phyloP scores from a whole-genome alignment of 768 basidiomycete species.

The Mycena latifolia region DNA sequence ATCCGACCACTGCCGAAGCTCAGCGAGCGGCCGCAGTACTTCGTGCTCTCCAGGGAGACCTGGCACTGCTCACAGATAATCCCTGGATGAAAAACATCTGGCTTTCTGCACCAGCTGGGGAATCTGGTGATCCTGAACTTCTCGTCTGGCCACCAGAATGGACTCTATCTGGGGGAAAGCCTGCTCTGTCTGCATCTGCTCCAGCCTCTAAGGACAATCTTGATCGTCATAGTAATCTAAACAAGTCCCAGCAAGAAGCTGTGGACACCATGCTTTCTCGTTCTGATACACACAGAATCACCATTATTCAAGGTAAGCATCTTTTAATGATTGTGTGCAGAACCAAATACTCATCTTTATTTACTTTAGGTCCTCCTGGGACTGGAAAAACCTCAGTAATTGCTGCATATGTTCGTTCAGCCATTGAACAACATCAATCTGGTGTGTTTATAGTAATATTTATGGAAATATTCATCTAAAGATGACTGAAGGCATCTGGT shows the following conservation, averaged over 20 bases:
- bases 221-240: slow-evolving; percentile 47
- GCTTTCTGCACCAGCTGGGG: slow-evolving; percentile 42
- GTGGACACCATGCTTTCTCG: slow-evolving; percentile 62
- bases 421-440: slow-evolving; percentile 48
- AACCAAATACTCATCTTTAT: background rate
- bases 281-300: slow-evolving; percentile 50
- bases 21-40: slow-evolving; percentile 57
- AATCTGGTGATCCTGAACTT: slow-evolving; percentile 35
- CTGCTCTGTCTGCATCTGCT: slow-evolving; percentile 3
- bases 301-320: slow-evolving; percentile 57
- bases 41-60: slow-evolving; percentile 55
- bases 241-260: slow-evolving; percentile 60
- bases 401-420: slow-evolving; percentile 67
- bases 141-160: slow-evolving; percentile 58
- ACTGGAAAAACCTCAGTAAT: slow-evolving; percentile 84
- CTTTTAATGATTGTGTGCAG: background rate
- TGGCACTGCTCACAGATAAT: slow-evolving; percentile 51
- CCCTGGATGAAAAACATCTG: slow-evolving; percentile 66
- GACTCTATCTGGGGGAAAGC: slow-evolving; percentile 31
- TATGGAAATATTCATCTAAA: background rate
- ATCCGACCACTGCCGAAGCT: slow-evolving; percentile 69
- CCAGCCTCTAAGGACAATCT: slow-evolving; percentile 21
- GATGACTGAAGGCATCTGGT: slow-evolving; percentile 68
- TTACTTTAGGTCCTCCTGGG: slow-evolving; percentile 63
- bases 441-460: background rate